These are phyloP conservation scores for Silene coronaria DNA, from an alignment of 179 eudicot genomes.

Conservation along the genomic window DNA sequence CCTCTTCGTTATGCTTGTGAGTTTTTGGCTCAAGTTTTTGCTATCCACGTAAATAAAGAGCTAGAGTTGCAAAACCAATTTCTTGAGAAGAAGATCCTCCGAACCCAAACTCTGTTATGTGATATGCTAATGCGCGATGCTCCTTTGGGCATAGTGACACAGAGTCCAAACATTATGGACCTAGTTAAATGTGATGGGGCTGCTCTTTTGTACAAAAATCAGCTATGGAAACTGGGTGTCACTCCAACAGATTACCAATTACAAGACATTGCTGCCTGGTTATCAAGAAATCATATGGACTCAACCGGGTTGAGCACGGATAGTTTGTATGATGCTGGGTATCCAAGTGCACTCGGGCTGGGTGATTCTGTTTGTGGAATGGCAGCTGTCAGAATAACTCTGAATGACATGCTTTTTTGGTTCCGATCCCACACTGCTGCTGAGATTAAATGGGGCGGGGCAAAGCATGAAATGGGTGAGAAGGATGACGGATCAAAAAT, in stretches of 20 bases:
- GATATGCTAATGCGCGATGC: constrained; percentile 93
- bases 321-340: constrained; percentile 89
- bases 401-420: constrained; percentile 80
- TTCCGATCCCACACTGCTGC: constrained; percentile 78
- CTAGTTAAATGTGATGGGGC: constrained; percentile 99
- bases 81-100: constrained; percentile 80
- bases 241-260: constrained; percentile 69
- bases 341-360: constrained; percentile 68
- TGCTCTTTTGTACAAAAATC: constrained; percentile 55
- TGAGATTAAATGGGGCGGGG: constrained; percentile 84
- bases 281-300: constrained; percentile 66
- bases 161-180: constrained; percentile 86
- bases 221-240: constrained; percentile 54
- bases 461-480: constrained; percentile 63
- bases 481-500: constrained; percentile 71
- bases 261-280: constrained; percentile 70
- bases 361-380: constrained; percentile 81
- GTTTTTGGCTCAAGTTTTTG: constrained; percentile 89
- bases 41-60: constrained; percentile 88
- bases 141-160: constrained; percentile 82
- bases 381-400: constrained; percentile 74
- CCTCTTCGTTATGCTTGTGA: constrained; percentile 94
- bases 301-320: constrained; percentile 96
- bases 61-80: constrained; percentile 74
- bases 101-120: constrained; percentile 87